Percentiles rank a stretch among this genome's conserved stretches.
These are phyloP conservation scores for Pichia nakasei DNA, from an alignment of 805 yeast species.

Conservation along the genomic window DNA sequence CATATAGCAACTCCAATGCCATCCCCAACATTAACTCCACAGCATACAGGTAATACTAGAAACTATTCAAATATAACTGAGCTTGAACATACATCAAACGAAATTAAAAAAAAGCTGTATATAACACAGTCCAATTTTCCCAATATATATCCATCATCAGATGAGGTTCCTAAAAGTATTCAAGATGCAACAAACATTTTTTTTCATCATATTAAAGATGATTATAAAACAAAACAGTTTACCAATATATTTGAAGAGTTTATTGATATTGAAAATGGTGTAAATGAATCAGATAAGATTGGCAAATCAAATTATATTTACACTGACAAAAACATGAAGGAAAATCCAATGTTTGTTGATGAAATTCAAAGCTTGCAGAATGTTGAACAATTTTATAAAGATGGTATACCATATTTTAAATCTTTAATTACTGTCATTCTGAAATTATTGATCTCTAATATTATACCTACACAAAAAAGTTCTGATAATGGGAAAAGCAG, in stretches of 20 bases:
- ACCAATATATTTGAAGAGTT: constrained; percentile 65
- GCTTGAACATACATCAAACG: constrained; percentile 24
- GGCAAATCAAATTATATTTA: constrained; percentile 13
- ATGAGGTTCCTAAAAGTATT: constrained; percentile 60
- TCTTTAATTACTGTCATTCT: constrained; percentile 58
- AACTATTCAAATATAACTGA: constrained; percentile 21
- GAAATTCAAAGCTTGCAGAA: constrained; percentile 38
- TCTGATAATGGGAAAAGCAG: constrained; percentile 19
- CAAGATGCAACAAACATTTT: constrained; percentile 71
- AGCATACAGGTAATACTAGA: constrained; percentile 23
- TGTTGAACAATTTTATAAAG: constrained; percentile 52
- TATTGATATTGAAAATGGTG: constrained; percentile 50
- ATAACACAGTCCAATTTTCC: constrained; percentile 27
- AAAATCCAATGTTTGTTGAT: constrained; percentile 28
- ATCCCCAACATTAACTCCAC: constrained; percentile 62
- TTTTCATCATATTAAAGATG: constrained; percentile 50
- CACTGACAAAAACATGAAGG: constrained; percentile 20
- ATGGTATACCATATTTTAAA: constrained; percentile 45
- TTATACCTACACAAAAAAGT: constrained; percentile 18
- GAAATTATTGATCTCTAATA: constrained; percentile 51
- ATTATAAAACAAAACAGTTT: constrained; percentile 60
- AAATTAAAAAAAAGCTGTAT: constrained; percentile 25
- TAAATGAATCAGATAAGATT: constrained; percentile 27
- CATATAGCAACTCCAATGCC: constrained; percentile 87
- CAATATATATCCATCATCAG: constrained; percentile 23